Base-by-base conservation (phyloP, 108 stramenopile species). In the Nitzschia sp. region DNA sequence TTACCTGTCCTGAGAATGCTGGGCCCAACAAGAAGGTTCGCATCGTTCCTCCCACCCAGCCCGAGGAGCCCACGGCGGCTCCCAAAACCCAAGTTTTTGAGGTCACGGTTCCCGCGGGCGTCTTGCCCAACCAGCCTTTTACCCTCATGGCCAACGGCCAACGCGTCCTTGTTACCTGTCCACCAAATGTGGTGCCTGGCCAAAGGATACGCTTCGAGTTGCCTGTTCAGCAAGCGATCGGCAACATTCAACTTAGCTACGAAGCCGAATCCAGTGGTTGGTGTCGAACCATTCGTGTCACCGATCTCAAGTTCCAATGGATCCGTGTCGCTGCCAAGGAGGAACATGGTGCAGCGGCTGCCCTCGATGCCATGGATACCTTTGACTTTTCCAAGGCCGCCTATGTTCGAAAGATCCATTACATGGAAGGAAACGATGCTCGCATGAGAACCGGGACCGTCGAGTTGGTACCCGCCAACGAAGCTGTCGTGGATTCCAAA, bases 221-320 rank as follows among this genome's bases (percentile, higher is more conserved):
- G 8, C 96, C 96, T 7, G 80, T 94, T 21, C 62, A 72, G 25
- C 71, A 76, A 67, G 67, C 69, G 11, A 69, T 70, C 15, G 58
- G 69, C 5, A 66, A 71, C 15, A 85, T 79, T 57, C 29, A 78
- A 57, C 22, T 95, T n/a, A 72, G 72, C 10, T 90, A 94, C 57
- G 85, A 90, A 54, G 75, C 76, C 40, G 88, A 83, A 20, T 85
- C 84, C 59, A 86, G 86, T 44, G 93, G 93, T 14, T 96, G 96
- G 96, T 77, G 72, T 3, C 74, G 96, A 17, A 89, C 91, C 17
- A 72, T 95, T 14, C 87, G 90, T 7, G 90, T 89, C 9, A 83
- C 65, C 0, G 96, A 96, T 54, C 70, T 92, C 75, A 96, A 91
- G 65, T 93, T 96, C 72, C 90, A 93, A 75, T 96, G 96, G 96